Conservation (phyloP, 2,329 filamentous ascomycete genomes). For the Fusarium decemcellulare region DNA sequence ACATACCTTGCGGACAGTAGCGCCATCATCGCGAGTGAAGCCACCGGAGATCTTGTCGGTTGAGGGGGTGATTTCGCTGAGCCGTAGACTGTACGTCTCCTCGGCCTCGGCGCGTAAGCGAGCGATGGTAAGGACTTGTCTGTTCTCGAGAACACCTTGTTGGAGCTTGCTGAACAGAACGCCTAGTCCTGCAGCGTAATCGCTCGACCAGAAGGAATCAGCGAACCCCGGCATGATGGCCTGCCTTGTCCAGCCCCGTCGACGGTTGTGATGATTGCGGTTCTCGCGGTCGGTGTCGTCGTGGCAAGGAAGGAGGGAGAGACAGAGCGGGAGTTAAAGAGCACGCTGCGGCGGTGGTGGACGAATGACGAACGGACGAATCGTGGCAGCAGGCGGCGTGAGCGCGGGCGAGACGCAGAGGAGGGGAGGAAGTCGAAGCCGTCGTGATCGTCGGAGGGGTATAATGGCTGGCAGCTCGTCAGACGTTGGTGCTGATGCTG, state of each 20-base stretch:
- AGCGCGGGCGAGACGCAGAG: conserved; percentile 17
- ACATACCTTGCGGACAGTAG: conserved; percentile 90
- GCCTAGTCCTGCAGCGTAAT: conserved; percentile 95
- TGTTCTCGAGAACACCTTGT: conserved; percentile 95
- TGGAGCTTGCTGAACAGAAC: conserved; percentile 97
- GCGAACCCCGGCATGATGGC: conserved; percentile 87
- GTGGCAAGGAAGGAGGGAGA: conserved; percentile 19
- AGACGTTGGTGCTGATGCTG: conserved; percentile 25
- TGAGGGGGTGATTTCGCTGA: conserved; percentile 85
- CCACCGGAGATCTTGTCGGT: conserved; percentile 88
- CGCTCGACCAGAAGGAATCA: conserved; percentile 97
- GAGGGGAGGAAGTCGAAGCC: conserved; percentile 14
- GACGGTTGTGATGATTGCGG: conserved; percentile 25
- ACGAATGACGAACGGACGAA: conserved; percentile 17
- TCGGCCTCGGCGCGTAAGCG: conserved; percentile 97
- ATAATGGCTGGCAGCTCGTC: conserved; percentile 20
- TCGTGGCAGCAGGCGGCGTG: conserved; percentile 21
- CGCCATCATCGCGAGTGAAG: conserved; percentile 93
- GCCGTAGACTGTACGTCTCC: conserved; percentile 85
- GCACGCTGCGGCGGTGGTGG: conserved; percentile 25
- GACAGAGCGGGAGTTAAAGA: conserved; percentile 17
- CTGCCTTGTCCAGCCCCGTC: conserved; percentile 46
- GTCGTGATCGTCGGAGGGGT: conserved; percentile 28
- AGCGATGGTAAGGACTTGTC: conserved; percentile 92
- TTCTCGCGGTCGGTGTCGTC: conserved; percentile 22